Percentiles rank a stretch among this genome's conserved stretches.
Conservation (phyloP, 1,139 yeast species). For the Yamadazyma sp. region DNA sequence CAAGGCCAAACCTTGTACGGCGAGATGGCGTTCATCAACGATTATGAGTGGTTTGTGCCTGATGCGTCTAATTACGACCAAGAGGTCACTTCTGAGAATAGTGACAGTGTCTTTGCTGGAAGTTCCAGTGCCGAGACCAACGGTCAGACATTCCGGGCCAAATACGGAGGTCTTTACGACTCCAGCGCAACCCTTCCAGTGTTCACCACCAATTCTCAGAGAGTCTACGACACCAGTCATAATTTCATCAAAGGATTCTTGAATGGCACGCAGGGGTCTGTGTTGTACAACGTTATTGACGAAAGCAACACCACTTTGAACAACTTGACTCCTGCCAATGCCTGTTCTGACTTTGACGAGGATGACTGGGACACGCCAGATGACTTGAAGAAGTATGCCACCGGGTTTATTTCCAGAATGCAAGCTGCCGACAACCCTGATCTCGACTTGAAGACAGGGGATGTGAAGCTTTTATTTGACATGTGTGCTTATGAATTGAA, state of each 20-base stretch:
- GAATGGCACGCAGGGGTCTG: constrained; percentile 14
- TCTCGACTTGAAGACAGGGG: constrained; percentile 39
- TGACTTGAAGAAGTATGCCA: constrained; percentile 1
- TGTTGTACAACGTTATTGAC: constrained; percentile 22
- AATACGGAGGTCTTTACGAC: constrained; percentile 29
- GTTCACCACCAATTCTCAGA: constrained; percentile 32
- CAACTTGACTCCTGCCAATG: constrained; percentile 31
- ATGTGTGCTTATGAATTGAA: constrained; percentile 59
- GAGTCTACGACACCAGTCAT: constrained; percentile 30
- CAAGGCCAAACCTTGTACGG: constrained; percentile 23
- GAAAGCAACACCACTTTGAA: constrained; percentile 37
- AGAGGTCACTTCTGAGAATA: constrained; percentile 31
- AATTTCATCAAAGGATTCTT: constrained; percentile 36
- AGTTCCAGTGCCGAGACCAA: constrained; percentile 32
- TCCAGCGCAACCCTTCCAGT: constrained; percentile 25
- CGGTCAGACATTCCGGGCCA: constrained; percentile 34
- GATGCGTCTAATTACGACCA: constrained; percentile 26
- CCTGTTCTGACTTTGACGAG: constrained; percentile 19
- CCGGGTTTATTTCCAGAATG: constrained; percentile 37
- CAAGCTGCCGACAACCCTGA: constrained; percentile 29
- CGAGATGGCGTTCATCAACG: constrained; percentile 30
- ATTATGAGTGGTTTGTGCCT: constrained; percentile 32
- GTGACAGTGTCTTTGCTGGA: constrained; percentile 30
- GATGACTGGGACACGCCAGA: constrained; percentile 10
- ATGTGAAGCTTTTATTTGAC: constrained; percentile 38